Conservation (phyloP, 75 land plant species). For the Ceratopteris richardii region DNA sequence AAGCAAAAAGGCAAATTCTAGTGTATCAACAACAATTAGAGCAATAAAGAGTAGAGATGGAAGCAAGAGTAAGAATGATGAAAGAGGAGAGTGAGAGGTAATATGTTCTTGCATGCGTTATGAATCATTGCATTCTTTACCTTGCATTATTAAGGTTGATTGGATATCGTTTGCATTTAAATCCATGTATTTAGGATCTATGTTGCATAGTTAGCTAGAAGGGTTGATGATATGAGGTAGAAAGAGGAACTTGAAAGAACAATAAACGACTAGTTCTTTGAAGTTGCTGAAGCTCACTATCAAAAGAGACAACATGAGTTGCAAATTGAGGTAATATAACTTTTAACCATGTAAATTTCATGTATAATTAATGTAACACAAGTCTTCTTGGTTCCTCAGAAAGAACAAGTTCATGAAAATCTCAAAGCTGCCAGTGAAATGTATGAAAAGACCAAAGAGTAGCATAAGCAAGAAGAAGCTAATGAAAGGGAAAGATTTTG, state of each 20-base stretch:
- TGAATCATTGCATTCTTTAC: background rate
- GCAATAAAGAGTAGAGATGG: conserved; percentile 3
- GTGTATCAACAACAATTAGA: background rate
- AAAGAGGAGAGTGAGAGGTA: conserved; percentile 4
- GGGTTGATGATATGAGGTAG: background rate
- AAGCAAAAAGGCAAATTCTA: background rate
- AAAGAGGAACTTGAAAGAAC: conserved; percentile 5
- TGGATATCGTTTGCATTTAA: too few relatives aligned
- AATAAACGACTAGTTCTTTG: conserved; percentile 7
- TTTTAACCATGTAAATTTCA: too few relatives aligned
- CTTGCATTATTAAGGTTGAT: too few relatives aligned
- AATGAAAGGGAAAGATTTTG: background rate
- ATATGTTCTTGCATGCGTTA: background rate
- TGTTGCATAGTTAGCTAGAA: conserved; percentile 7
- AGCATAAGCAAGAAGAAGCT: conserved; percentile 1
- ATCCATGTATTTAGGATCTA: conserved; percentile 1
- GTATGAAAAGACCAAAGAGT: conserved; percentile 3
- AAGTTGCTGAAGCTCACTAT: conserved; percentile 7
- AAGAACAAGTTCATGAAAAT: conserved; percentile 6
- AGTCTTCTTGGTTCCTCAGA: conserved; percentile 2
- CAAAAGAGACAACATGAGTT: conserved; percentile 6
- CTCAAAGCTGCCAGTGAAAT: conserved; percentile 8
- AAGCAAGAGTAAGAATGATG: background rate
- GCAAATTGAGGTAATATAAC: conserved; percentile 5
- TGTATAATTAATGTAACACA: background rate